Base-by-base conservation (phyloP, 2,329 filamentous ascomycete genomes). In the Plenodomus tracheiphilus region DNA sequence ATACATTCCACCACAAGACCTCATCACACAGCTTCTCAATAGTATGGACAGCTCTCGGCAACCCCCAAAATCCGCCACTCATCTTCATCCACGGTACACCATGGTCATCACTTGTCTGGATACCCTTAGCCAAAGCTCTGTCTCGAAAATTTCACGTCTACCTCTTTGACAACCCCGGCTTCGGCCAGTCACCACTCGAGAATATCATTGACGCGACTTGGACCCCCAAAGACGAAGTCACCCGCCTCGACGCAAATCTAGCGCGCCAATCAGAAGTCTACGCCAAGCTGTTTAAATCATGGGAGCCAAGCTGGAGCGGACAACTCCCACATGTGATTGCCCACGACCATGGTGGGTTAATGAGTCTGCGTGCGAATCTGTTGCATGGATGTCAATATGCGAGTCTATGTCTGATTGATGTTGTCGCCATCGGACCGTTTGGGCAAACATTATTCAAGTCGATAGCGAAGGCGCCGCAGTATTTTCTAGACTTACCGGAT, bases 51-150 rank as follows among this genome's bases (percentile, higher is more conserved):
- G 53, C 53, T 1, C 41, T 62, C 4, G 57, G 59, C 32, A 10
- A 40, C 22, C 38, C 43, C 8, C 18, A 18, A 8, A 47, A 42
- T 4, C 53, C 45, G 22, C 59, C 57, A 17, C 41, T 62, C 4
- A 44, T 59, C 39, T 59, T 60, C 41, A 55, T 62, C 25, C 59
- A 62, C 30, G 59, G 59, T n/a, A 62, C 59, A 2, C 57, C 59
- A n/a, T 62, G 59, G 59, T 54, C 54, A n/a, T 60, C 54, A 11
- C 58, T 46, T 15, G 53, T 59, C 38, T 62, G 58, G 57, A 15
- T 17, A 3, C 51, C 57, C n/a, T 52, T 52, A 36, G 57, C 59
- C 4, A 43, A 49, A 11, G 45, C 55, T 21, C 39, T 62, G 19
- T 56, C 57, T 4, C 43, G 44, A 11, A 21, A 49, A 18, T 59